Evolutionary conservation across 192 early-diverging fungal genomes (phyloP).

Genomic region (Rhizoclosmatium globosum): DNA sequence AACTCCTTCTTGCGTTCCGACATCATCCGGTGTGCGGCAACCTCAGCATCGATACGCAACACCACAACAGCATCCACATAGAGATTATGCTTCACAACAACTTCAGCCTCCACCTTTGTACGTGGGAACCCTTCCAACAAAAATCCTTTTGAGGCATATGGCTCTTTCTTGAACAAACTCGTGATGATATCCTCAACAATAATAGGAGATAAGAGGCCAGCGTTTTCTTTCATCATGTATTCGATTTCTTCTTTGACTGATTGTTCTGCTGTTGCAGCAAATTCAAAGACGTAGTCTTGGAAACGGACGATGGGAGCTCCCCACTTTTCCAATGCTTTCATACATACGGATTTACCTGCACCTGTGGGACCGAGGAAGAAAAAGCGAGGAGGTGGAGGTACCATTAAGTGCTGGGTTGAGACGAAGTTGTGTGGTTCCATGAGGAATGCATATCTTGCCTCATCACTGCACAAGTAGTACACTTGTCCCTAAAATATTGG

Average conservation of each 20-base stretch:
- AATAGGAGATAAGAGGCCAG: conserved; percentile 34
- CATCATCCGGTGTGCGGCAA: conserved; percentile 46
- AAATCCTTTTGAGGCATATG: conserved; percentile 57
- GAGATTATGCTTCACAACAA: conserved; percentile 47
- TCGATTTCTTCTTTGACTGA: conserved; percentile 46
- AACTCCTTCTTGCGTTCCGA: conserved; percentile 31
- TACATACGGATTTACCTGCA: conserved; percentile 46
- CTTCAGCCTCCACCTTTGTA: conserved; percentile 53
- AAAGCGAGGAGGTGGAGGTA: conserved; percentile 50
- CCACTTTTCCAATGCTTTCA: conserved; percentile 29
- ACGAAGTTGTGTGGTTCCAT: conserved; percentile 58
- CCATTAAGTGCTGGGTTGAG: conserved; percentile 12
- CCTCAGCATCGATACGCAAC: conserved; percentile 47
- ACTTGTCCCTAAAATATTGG: conserved; percentile 41
- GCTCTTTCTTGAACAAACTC: conserved; percentile 48
- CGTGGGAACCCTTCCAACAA: conserved; percentile 58
- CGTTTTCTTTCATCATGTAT: conserved; percentile 50
- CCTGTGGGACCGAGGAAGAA: conserved; percentile 52
- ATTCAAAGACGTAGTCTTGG: conserved; percentile 36
- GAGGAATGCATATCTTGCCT: conserved; percentile 50
- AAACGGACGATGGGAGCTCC: conserved; percentile 40
- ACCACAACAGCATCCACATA: conserved; percentile 54
- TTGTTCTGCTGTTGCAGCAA: conserved; percentile 31
- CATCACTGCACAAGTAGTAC: conserved; percentile 55
- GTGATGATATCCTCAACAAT: conserved; percentile 36